These are phyloP conservation scores for Angomonas deanei DNA, from an alignment of 208 protist species.

Conservation along the genomic window DNA sequence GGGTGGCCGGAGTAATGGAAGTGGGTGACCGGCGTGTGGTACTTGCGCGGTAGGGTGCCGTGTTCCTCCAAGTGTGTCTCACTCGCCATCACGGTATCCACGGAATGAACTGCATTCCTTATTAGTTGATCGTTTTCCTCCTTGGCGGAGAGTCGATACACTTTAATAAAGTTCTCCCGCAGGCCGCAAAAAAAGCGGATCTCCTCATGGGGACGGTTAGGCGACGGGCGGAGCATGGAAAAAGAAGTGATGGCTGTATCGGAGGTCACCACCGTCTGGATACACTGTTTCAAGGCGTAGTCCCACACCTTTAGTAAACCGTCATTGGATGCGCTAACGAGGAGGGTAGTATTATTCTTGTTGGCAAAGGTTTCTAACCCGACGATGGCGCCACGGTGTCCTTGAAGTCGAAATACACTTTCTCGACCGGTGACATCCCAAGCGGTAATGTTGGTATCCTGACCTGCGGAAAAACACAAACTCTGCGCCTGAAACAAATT, in stretches of 20 bases:
- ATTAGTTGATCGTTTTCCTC: no score
- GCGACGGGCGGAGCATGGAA: conserved; percentile 29
- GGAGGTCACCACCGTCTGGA: conserved; percentile 82
- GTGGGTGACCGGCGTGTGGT: conserved; percentile 73
- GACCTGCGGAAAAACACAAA: conserved; percentile 83
- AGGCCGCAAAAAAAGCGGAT: conserved; percentile 77
- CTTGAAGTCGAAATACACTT: conserved; percentile 69
- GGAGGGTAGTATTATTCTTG: conserved; percentile 9
- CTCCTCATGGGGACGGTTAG: conserved; percentile 10
- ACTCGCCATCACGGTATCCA: neutral
- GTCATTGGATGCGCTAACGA: conserved; percentile 77
- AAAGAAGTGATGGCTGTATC: conserved; percentile 78
- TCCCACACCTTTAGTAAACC: conserved; percentile 90
- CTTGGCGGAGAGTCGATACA: no score
- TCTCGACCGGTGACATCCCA: conserved; percentile 94
- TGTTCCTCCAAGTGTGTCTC: conserved; percentile 36
- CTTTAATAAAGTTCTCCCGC: conserved; percentile 80
- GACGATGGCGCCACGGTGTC: conserved; percentile 81
- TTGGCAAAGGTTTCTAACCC: conserved; percentile 49
- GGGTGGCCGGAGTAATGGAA: conserved; percentile 41
- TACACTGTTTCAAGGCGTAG: conserved; percentile 65
- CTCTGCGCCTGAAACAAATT: conserved; percentile 9
- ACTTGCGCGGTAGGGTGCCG: conserved; percentile 62
- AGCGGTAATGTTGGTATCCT: conserved; percentile 97
- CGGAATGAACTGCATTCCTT: no score